phyloP scores from a whole-genome alignment of 2,329 filamentous ascomycete species.

The Colletotrichum caudatum region DNA sequence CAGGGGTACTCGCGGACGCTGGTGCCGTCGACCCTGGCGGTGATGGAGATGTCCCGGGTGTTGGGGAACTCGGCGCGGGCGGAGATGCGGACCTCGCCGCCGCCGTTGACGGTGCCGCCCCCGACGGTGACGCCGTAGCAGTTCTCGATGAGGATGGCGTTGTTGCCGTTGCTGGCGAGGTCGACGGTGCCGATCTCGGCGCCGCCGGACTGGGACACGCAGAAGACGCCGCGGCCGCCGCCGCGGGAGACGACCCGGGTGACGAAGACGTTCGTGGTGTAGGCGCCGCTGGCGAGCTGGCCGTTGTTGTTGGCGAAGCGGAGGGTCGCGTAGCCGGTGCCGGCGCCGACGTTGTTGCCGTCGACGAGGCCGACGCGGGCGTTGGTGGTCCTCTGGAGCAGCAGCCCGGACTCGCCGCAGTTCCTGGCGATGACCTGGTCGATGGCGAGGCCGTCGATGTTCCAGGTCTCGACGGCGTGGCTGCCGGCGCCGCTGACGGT shows the following conservation, averaged over 20 bases:
- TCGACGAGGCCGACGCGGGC: slow-evolving; percentile 66
- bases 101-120: slow-evolving; percentile 64
- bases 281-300: slow-evolving; percentile 59
- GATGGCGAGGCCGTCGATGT: slow-evolving; percentile 67
- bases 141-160: slow-evolving; percentile 70
- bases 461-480: slow-evolving; percentile 71
- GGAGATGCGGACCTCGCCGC: slow-evolving; percentile 66
- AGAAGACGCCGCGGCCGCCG: slow-evolving; percentile 69
- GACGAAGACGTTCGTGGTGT: slow-evolving; percentile 64
- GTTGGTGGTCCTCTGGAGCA: slow-evolving; percentile 66
- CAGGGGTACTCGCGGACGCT: slow-evolving; percentile 67
- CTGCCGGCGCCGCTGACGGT: slow-evolving; percentile 64
- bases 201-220: slow-evolving; percentile 67
- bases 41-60: slow-evolving; percentile 63
- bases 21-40: slow-evolving; percentile 61
- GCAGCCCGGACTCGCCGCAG: slow-evolving; percentile 67
- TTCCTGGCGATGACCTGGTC: slow-evolving; percentile 64
- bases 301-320: slow-evolving; percentile 70
- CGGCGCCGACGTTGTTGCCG: slow-evolving; percentile 64
- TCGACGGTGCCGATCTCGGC: slow-evolving; percentile 63
- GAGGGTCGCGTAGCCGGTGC: slow-evolving; percentile 67
- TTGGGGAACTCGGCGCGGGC: slow-evolving; percentile 67
- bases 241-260: slow-evolving; percentile 67
- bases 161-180: slow-evolving; percentile 65
- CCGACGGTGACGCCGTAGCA: slow-evolving; percentile 67